These are phyloP conservation scores for Delphinella strobiligena DNA, from an alignment of 2,329 filamentous ascomycete species.

Conservation along the genomic window DNA sequence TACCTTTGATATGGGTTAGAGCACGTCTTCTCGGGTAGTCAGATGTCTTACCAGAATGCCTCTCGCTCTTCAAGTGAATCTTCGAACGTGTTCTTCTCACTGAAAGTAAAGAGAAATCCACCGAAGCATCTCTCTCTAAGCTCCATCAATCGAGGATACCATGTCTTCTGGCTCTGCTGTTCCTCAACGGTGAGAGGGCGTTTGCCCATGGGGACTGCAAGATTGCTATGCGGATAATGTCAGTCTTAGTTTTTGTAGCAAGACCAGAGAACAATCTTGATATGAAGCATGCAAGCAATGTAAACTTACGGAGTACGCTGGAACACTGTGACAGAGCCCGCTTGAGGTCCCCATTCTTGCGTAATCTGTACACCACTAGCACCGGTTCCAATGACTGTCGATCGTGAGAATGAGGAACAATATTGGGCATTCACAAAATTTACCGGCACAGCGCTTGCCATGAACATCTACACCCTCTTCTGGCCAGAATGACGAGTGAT, in stretches of 20 bases:
- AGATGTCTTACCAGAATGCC: conserved; percentile 28
- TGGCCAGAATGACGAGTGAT: conserved; percentile 42
- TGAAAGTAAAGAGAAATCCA: conserved; percentile 47
- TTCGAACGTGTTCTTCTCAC: conserved; percentile 40
- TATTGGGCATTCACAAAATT: no score
- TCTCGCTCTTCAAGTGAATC: conserved; percentile 29
- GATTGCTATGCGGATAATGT: conserved; percentile 30
- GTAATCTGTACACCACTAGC: conserved; percentile 53
- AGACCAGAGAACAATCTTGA: not conserved
- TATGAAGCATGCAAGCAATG: not conserved
- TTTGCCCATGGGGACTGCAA: conserved; percentile 50
- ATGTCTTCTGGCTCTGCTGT: conserved; percentile 33
- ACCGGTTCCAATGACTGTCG: conserved; percentile 54
- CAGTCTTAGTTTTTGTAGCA: no score
- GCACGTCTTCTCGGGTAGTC: no score
- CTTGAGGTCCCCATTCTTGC: conserved; percentile 46
- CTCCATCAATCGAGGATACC: conserved; percentile 38
- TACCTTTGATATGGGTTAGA: no score
- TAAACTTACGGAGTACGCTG: conserved; percentile 44
- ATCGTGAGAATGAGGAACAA: no score
- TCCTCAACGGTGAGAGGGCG: conserved; percentile 36
- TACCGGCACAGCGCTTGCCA: conserved; percentile 43
- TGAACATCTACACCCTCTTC: conserved; percentile 40
- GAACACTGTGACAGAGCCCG: conserved; percentile 47
- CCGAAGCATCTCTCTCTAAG: conserved; percentile 42